These are phyloP conservation scores for Maudiozyma barnettii DNA, from an alignment of 805 yeast genomes.

Conservation along the genomic window DNA sequence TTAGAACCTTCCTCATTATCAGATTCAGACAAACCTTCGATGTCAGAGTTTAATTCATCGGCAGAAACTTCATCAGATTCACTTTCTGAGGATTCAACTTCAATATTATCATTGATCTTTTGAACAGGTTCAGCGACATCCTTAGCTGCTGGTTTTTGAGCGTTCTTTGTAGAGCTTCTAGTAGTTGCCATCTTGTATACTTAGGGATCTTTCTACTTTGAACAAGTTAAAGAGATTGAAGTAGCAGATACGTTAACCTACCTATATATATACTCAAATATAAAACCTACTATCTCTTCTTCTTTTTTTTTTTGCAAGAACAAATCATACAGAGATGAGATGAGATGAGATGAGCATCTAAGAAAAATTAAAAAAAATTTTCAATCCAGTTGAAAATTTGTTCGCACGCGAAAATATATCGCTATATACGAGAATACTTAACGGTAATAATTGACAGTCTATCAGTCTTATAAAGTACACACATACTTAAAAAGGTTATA, in stretches of 20 bases:
- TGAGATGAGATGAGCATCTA: constrained; percentile 7
- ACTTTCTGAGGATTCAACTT: constrained; percentile 19
- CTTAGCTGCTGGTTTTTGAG: constrained; percentile 7
- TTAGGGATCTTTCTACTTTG: not conserved
- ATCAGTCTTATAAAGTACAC: not conserved
- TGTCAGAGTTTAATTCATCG: constrained; percentile 21
- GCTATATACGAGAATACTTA: not conserved
- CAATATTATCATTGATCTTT: constrained; percentile 20
- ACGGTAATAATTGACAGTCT: not conserved
- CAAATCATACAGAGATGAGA: not conserved
- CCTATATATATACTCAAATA: no score
- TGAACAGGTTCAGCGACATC: constrained; percentile 15
- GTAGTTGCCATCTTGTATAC: constrained; percentile 9
- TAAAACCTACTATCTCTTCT: no score
- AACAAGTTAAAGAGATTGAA: not conserved
- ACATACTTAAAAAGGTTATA: not conserved
- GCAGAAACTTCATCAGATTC: constrained; percentile 21
- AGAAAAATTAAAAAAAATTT: constrained; percentile 2
- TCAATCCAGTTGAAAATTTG: not conserved
- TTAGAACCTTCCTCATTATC: constrained; percentile 24
- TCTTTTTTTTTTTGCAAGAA: no score
- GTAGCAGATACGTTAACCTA: not conserved
- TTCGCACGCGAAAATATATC: not conserved
- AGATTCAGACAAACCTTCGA: constrained; percentile 26
- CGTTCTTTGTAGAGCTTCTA: constrained; percentile 1